Evolutionary conservation across 179 eudicot genomes (phyloP).

Genomic region (Carnegiea gigantea): DNA sequence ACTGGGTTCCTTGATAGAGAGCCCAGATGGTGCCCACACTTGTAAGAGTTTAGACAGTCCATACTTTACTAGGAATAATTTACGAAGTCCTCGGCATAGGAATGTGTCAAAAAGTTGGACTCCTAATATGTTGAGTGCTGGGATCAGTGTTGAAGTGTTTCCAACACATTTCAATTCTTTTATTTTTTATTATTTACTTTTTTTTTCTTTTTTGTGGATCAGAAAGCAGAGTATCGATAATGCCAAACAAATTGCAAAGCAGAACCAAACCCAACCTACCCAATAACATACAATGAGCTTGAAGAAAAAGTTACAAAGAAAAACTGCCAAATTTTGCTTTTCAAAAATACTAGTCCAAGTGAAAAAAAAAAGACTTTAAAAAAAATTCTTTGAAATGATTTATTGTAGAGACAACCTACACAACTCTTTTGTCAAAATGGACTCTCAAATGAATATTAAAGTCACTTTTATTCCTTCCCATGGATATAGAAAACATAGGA

Average conservation of each 20-base stretch:
- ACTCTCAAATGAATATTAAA: slow-evolving; percentile 2
- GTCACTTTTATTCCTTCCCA: not conserved
- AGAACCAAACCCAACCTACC: not conserved
- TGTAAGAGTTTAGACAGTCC: too few species aligned
- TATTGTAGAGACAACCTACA: not conserved
- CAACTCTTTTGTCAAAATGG: not conserved
- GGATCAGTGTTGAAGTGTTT: too few species aligned
- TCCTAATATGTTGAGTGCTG: not conserved
- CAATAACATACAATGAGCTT: not conserved
- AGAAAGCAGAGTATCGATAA: not conserved
- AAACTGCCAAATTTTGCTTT: not conserved
- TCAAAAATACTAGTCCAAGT: not conserved
- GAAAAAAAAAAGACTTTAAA: not conserved
- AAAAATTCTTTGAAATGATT: not conserved
- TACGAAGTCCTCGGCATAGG: not conserved
- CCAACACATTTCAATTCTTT: too few species aligned
- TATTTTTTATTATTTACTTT: too few species aligned
- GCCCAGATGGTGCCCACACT: too few species aligned
- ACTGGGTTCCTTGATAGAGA: too few species aligned
- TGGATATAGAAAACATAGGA: not conserved
- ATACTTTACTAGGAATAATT: too few species aligned
- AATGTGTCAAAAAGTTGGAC: not conserved
- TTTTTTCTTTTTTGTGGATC: not conserved
- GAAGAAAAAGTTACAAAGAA: not conserved
- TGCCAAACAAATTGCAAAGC: not conserved